Conservation (phyloP, 139 green algal genomes). For the Chlamydomonas sp. region DNA sequence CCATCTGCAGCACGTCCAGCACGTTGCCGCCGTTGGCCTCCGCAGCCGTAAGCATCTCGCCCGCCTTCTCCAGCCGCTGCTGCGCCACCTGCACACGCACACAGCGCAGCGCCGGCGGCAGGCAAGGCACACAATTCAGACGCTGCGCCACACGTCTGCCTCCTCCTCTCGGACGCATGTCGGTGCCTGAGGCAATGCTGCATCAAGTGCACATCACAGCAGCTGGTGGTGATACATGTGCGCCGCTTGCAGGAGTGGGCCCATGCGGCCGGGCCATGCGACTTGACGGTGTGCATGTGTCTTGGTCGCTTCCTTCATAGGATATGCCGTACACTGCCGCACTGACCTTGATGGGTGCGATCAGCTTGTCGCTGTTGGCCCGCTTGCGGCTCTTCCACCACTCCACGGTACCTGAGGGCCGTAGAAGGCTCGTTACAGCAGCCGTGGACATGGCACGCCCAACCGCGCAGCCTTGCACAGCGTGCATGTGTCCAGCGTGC, state of each 20-base stretch:
- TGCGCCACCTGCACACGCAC: slow-evolving; percentile 6
- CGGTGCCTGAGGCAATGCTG: too few species aligned
- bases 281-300: too few species aligned
- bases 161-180: too few species aligned
- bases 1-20: slow-evolving; percentile 37
- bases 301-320: too few species aligned
- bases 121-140: background rate
- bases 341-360: slow-evolving; percentile 35
- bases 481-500: background rate
- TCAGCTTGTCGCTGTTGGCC: slow-evolving; percentile 33
- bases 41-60: background rate
- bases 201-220: too few species aligned
- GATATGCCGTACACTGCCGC: too few species aligned
- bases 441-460: background rate
- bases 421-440: background rate
- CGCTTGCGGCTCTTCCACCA: slow-evolving; percentile 35
- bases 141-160: too few species aligned
- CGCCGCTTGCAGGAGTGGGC: too few species aligned
- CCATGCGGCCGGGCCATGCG: too few species aligned
- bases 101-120: background rate
- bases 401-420: background rate
- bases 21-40: background rate
- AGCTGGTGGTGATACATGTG: too few species aligned
- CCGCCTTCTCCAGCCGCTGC: slow-evolving; percentile 29
- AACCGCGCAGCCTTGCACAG: background rate